phyloP scores from a whole-genome alignment of 2,329 filamentous ascomycete genomes.

The Hymenoscyphus salicellus region DNA sequence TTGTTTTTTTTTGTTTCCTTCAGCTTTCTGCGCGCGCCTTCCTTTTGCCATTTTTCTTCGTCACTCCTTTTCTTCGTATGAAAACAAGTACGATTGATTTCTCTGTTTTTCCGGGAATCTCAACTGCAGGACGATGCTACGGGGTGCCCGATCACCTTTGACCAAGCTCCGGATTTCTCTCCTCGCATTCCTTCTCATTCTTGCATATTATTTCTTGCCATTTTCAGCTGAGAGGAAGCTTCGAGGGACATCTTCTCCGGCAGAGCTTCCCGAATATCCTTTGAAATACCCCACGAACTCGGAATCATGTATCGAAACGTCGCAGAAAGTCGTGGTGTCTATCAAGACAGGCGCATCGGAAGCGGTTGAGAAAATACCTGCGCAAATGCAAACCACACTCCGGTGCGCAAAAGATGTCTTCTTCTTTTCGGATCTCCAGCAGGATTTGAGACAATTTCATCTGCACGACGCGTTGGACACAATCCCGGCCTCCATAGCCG shows the following conservation, averaged over 20 bases:
- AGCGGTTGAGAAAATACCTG: slow-evolving; percentile 50
- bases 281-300: background rate
- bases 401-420: slow-evolving; percentile 47
- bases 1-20: background rate
- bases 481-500: slow-evolving; percentile 41
- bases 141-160: slow-evolving; percentile 2
- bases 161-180: slow-evolving; percentile 1
- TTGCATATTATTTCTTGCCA: background rate
- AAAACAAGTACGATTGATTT: background rate
- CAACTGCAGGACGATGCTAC: slow-evolving; percentile 3
- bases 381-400: slow-evolving; percentile 51
- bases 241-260: background rate
- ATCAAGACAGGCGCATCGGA: slow-evolving; percentile 57
- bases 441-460: slow-evolving; percentile 44
- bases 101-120: background rate
- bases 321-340: slow-evolving; percentile 30
- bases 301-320: slow-evolving; percentile 2
- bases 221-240: background rate
- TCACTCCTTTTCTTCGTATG: background rate
- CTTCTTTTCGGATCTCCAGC: slow-evolving; percentile 56
- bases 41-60: background rate
- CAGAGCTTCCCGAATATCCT: background rate
- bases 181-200: slow-evolving; percentile 2
- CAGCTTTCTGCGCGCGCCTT: background rate
- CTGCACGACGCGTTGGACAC: slow-evolving; percentile 47